Evolutionary conservation across 1,284 basidiomycete genomes (phyloP).

Genomic region (Mycena citricolor): DNA sequence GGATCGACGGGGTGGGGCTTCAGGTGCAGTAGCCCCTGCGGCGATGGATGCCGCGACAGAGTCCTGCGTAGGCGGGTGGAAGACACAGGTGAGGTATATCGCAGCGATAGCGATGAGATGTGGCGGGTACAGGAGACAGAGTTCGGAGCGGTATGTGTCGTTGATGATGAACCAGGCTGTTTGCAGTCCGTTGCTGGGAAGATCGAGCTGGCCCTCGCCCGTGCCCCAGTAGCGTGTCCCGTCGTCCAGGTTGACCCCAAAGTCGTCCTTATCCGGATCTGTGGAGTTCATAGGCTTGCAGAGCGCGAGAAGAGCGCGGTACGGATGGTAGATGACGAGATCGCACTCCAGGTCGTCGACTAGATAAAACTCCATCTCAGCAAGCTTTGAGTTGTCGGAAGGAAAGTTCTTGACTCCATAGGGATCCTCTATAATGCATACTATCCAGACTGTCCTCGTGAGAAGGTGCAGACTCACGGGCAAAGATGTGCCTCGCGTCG

Average conservation of each 20-base stretch:
- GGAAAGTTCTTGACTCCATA: conserved; percentile 78
- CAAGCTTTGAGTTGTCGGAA: conserved; percentile 86
- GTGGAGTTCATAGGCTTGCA: conserved; percentile 53
- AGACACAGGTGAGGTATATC: conserved; percentile 81
- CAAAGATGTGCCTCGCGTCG: conserved; percentile 80
- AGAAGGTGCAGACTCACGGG: conserved; percentile 50
- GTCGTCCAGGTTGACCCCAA: conserved; percentile 55
- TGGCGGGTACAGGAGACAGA: conserved; percentile 90
- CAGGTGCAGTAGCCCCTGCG: conserved; percentile 22
- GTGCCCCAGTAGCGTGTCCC: conserved; percentile 74
- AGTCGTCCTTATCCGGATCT: conserved; percentile 35
- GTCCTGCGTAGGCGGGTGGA: conserved; percentile 57
- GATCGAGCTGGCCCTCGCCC: conserved; percentile 65
- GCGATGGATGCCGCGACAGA: conserved; percentile 35
- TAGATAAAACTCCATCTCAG: conserved; percentile 99
- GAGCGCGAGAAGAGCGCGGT: conserved; percentile 80
- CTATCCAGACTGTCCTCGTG: too few species aligned
- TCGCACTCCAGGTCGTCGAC: conserved; percentile 97
- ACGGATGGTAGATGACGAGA: conserved; percentile 91
- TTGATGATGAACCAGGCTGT: conserved; percentile 93
- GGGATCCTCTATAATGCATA: conserved; percentile 57
- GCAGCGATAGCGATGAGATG: conserved; percentile 92
- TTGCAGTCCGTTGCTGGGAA: conserved; percentile 69
- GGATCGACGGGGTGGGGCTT: conserved; percentile 21
- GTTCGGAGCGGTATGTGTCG: conserved; percentile 90